These are phyloP conservation scores for Gaeumannomyces tritici DNA, from an alignment of 2,329 filamentous ascomycete genomes.

Conservation along the genomic window DNA sequence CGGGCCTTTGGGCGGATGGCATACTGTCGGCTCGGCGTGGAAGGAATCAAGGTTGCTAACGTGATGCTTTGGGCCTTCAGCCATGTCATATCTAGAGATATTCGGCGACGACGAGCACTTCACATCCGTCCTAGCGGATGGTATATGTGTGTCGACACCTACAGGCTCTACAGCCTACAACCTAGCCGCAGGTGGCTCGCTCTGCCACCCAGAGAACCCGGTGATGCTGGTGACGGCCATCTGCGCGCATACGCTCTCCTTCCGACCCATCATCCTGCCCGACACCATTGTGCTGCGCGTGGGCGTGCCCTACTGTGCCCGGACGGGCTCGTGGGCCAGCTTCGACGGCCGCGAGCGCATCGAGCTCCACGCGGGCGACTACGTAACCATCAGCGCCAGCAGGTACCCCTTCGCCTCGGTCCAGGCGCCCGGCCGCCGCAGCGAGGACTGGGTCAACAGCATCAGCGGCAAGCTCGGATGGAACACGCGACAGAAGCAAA, in stretches of 20 bases:
- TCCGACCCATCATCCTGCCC: conserved; percentile 91
- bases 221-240: conserved; percentile 93
- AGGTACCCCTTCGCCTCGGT: conserved; percentile 74
- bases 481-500: conserved; percentile 74
- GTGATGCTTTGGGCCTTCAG: conserved; percentile 27
- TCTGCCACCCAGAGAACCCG: conserved; percentile 93
- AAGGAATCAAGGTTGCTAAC: not conserved
- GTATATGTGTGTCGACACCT: conserved; percentile 86
- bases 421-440: conserved; percentile 56
- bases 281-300: conserved; percentile 91
- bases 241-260: conserved; percentile 88
- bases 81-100: conserved; percentile 85
- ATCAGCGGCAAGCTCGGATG: conserved; percentile 71
- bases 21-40: too few relatives aligned
- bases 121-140: conserved; percentile 86
- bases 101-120: conserved; percentile 95
- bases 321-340: conserved; percentile 90
- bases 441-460: conserved; percentile 75
- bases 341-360: conserved; percentile 88
- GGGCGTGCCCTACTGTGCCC: conserved; percentile 88
- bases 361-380: conserved; percentile 71
- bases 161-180: conserved; percentile 96
- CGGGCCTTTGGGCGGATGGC: too few relatives aligned
- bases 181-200: conserved; percentile 84
- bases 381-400: conserved; percentile 75